Conservation (phyloP, 176 grass and related monocot genomes). For the Triticum urartu region DNA sequence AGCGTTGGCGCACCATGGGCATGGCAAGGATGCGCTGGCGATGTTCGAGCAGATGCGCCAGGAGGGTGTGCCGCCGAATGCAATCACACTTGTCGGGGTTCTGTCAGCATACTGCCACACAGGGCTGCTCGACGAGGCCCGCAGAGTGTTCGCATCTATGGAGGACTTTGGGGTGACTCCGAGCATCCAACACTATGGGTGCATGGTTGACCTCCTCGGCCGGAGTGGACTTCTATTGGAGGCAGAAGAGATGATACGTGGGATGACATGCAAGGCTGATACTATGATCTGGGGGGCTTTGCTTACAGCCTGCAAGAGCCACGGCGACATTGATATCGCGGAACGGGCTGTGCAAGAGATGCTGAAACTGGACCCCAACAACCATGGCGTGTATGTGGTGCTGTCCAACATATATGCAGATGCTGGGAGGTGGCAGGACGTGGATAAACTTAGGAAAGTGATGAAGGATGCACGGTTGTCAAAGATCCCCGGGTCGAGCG, state of each 20-base stretch:
- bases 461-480: not conserved
- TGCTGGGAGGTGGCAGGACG: not conserved
- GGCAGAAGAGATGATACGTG: not conserved
- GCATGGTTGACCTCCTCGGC: not conserved
- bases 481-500: not conserved
- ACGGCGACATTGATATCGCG: not conserved
- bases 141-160: not conserved
- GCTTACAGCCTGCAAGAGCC: constrained; percentile 15
- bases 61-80: not conserved
- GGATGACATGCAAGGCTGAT: not conserved
- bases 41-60: not conserved
- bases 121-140: not conserved
- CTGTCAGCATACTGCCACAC: not conserved
- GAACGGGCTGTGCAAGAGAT: constrained; percentile 9
- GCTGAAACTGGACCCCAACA: constrained; percentile 1
- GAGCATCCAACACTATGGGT: constrained; percentile 10
- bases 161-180: not conserved
- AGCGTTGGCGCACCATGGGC: not conserved
- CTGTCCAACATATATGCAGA: constrained; percentile 19
- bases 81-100: not conserved
- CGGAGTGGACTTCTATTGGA: not conserved
- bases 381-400: constrained; percentile 10
- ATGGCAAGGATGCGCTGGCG: not conserved
- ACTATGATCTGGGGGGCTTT: constrained; percentile 12
- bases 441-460: not conserved